Evolutionary conservation across 192 early-diverging fungal species (phyloP), one percentile per base, ranked within the genome.

Genomic region (Coemansia sp.): DNA sequence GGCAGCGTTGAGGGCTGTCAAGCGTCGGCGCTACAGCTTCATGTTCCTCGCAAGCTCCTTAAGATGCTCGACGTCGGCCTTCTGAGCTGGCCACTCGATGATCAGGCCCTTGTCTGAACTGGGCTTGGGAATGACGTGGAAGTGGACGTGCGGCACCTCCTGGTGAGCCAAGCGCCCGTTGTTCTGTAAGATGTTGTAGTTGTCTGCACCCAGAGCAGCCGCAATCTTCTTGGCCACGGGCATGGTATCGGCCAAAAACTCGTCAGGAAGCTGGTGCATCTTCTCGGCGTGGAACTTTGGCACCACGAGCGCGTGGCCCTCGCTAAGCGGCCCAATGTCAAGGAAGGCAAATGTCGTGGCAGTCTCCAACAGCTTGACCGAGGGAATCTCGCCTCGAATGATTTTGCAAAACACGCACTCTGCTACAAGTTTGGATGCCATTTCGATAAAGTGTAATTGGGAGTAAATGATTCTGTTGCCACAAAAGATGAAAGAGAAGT

Each of bases 171-270:
- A 67, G 49, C 76, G 65, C 17, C 91, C 91, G 82, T 92, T 92
- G 82, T 92, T 92, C 77, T 98, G 96, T 47, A 98, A 77, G 62
- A 98, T 82, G 83, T 98, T 98, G 88, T 98, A 98, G 70, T 94
- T 87, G 12, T 88, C 83, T 15, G 83, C 74, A 35, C 87, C 86
- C 17, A 89, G 73, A 6, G 93, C 96, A 24, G 84, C 42, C 14
- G 93, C 95, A 39, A 98, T 87, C 82, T 93, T 94, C 82, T 95
- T 95, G 59, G 95, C 94, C 8, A 92, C 82, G 17, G 94, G 94
- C 63, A 97, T 82, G 12, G 94, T 41, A 64, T 97, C 96, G 10
- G 86, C 87, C 65, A 98, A 77, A 54, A 79, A 84, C 67, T 91
- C 91, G 60, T 97, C 95, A 39, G 93, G 90, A 22, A 98, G 71